A percentile compares a stretch with the other conserved stretches of the same genome.
phyloP scores from a whole-genome alignment of 768 basidiomycete genomes.

The Lactarius evosmus region DNA sequence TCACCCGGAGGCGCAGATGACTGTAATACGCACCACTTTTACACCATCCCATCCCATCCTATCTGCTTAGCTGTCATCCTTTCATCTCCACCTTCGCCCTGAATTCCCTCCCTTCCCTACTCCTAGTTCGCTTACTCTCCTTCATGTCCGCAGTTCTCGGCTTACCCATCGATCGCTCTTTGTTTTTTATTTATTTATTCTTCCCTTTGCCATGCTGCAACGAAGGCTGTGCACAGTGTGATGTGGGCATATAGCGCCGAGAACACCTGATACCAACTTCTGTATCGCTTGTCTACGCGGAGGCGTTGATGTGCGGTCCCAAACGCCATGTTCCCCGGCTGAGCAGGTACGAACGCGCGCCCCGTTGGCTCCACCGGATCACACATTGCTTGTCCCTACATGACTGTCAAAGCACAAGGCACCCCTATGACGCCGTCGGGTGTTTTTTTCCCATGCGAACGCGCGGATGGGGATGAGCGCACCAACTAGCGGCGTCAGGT shows the following conservation, averaged over 20 bases:
- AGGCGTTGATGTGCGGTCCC: not conserved
- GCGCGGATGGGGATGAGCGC: not conserved
- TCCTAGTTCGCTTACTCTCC: not conserved
- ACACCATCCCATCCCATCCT: not conserved
- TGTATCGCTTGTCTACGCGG: slow-evolving; percentile 4
- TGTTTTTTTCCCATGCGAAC: not conserved
- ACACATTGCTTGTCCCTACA: not conserved
- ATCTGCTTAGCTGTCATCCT: not conserved
- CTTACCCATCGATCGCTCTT: not conserved
- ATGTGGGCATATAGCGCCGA: not conserved
- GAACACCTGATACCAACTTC: not conserved
- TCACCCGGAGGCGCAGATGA: not conserved
- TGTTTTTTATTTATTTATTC: not conserved
- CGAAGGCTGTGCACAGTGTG: not conserved
- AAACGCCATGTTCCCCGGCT: slow-evolving; percentile 3
- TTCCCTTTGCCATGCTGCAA: not conserved
- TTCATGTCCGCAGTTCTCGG: not conserved
- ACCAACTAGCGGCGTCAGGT: not conserved
- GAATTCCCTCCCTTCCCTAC: not conserved
- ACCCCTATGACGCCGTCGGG: slow-evolving; percentile 5
- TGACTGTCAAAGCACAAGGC: not conserved
- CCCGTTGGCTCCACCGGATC: slow-evolving; percentile 10
- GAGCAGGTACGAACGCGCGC: slow-evolving; percentile 3
- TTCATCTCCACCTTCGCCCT: slow-evolving; percentile 1
- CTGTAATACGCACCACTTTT: not conserved